phyloP scores from a whole-genome alignment of 257 asterid species.

The Solanum peruvianum region DNA sequence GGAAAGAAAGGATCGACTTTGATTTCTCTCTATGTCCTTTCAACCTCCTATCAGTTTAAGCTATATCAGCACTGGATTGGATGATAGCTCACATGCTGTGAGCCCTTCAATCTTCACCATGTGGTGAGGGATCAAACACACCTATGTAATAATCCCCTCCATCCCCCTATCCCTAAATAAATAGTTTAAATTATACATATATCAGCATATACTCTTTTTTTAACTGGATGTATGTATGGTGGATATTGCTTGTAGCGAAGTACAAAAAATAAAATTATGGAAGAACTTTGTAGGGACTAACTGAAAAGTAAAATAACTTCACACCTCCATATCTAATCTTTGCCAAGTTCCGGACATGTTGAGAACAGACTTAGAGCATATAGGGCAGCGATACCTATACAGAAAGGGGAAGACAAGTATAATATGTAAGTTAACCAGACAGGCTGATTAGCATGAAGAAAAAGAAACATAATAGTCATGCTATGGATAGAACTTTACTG shows the following conservation, averaged over 20 bases:
- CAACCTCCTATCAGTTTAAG: background rate
- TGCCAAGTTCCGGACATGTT: slow-evolving; percentile 64
- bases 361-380: slow-evolving; percentile 65
- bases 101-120: background rate
- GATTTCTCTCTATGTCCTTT: background rate
- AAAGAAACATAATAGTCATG: background rate
- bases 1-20: background rate
- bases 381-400: slow-evolving; percentile 82
- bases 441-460: background rate
- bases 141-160: background rate
- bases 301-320: background rate
- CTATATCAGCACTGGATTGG: background rate
- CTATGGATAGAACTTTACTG: slow-evolving; percentile 43
- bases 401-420: background rate
- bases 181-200: background rate
- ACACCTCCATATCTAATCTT: slow-evolving; percentile 71
- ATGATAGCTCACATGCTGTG: background rate
- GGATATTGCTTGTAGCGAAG: background rate
- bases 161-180: background rate
- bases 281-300: background rate
- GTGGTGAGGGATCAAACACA: background rate
- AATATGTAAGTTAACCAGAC: background rate
- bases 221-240: background rate
- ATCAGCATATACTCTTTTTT: background rate
- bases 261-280: background rate